Conservation (phyloP, 805 yeast genomes). For the Metschnikowia lochheadii region DNA sequence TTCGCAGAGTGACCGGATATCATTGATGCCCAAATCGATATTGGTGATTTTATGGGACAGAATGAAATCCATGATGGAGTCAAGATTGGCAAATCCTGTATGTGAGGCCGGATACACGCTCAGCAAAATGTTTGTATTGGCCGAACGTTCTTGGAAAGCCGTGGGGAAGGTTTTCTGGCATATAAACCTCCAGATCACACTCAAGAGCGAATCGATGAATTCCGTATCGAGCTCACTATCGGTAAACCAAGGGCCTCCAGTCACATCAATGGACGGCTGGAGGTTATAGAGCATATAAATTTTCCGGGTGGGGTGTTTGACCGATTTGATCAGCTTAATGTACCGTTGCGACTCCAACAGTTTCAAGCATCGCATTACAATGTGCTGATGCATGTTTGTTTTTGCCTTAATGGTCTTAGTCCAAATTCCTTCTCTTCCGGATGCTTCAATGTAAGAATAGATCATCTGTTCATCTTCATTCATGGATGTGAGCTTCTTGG, state of each 20-base stretch:
- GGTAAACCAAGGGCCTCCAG: slow-evolving; percentile 99
- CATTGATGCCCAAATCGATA: slow-evolving; percentile 69
- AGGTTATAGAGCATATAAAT: slow-evolving; percentile 92
- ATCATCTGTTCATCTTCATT: slow-evolving; percentile 84
- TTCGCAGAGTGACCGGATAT: slow-evolving; percentile 80
- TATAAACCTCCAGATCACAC: slow-evolving; percentile 84
- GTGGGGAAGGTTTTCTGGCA: slow-evolving; percentile 74
- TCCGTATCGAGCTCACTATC: slow-evolving; percentile 93
- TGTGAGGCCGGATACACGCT: slow-evolving; percentile 54
- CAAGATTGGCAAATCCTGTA: slow-evolving; percentile 64
- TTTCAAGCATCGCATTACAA: slow-evolving; percentile 81
- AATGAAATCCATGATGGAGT: slow-evolving; percentile 73
- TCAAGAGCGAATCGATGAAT: slow-evolving; percentile 77
- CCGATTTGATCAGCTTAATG: slow-evolving; percentile 87
- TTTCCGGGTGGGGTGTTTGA: slow-evolving; percentile 88
- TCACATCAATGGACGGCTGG: slow-evolving; percentile 92
- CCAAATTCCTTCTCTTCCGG: slow-evolving; percentile 96
- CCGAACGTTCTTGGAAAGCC: slow-evolving; percentile 48
- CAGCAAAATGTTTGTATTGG: slow-evolving; percentile 39
- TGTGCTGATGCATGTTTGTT: slow-evolving; percentile 86
- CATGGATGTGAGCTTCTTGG: slow-evolving; percentile 74
- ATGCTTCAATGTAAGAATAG: slow-evolving; percentile 85
- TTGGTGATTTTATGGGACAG: slow-evolving; percentile 68
- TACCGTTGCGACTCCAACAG: slow-evolving; percentile 72
- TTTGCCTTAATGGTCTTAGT: slow-evolving; percentile 84